Evolutionary conservation across 257 asterid species (phyloP), one percentile per base, ranked within the genome.

Genomic region (Solanum chilense): DNA sequence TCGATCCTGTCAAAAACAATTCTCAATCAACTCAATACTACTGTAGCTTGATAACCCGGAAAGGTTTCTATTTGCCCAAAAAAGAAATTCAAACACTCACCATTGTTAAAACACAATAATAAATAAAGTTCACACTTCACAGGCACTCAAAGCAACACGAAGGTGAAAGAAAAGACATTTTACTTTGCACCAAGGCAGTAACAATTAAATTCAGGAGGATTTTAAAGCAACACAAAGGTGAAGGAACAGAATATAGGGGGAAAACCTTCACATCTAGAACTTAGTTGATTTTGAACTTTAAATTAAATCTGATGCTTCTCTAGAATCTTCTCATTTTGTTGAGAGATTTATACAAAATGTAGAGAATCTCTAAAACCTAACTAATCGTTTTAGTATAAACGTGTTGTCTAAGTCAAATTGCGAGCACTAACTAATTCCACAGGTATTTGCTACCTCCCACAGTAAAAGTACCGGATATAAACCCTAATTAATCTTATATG

Each of bases 1-100:
- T 42, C 4, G 62, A 45, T 89, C 92, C 92, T 90, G 91, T 33
- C 27, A 39, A 16, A 87, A 69, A 15, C 77, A 49, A 85, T 83
- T 58, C 18, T 23, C 35, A 80, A 81, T 9, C 23, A 80, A 74
- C 23, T 64, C 60, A n/a, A 41, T 42, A 12, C 41, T 52, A 21
- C 11, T 29, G 39, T n/a, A 70, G 47, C 39, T 20, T 3, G 64
- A 37, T 44, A 33, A 52, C 35, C 16, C 18, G 3, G 64, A 47
- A 10, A 12, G 20, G 39, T 73, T 87, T 16, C 78, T 76, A 74
- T 49, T 29, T 49, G 2, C 85, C 68, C 69, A 44, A 47, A 47
- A 47, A 47, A 80, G 10, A 5, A 3, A 0, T 14, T 2, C 49
- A 47, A 6, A 49, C 6, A 29, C 41, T 49, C 69, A 31, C 85